Evolutionary conservation across 2,329 filamentous ascomycete genomes (phyloP), one percentile per base, ranked within the genome.

Genomic region (Colletotrichum agaves): DNA sequence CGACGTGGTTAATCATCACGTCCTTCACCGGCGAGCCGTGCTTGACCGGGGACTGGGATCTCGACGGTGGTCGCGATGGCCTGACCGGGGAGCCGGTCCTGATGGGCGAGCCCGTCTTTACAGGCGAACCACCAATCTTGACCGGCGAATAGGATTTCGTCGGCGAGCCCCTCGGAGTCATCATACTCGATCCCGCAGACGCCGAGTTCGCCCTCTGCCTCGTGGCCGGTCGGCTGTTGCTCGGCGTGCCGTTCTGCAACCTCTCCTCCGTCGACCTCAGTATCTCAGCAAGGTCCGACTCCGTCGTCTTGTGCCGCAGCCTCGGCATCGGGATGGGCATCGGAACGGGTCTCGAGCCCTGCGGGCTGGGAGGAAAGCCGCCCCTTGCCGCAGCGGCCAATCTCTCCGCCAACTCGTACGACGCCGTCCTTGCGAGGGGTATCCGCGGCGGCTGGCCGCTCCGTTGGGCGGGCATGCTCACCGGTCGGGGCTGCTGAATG

Each of bases 261-360:
- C 85, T 78, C 75, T 83, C 78, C 27, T 87, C 86, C 1, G 86
- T 88, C 37, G 80, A 84, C 47, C 79, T 79, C 35, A 88, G 76
- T 31, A 88, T 88, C 67, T 83, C 78, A 1, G 81, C 78, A 27
- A 88, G 73, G 1, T 84, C 84, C 11, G 81, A 79, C 69, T 87
- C 85, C 0, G 84, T 80, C 41, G 75, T 78, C 56, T 73, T 72
- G 21, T 77, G 71, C 27, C 75, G 73, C 46, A 73, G 61, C 15
- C 72, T 71, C 0, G 72, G 66, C 31, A 62, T 69, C 10, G 46
- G 35, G 11, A 21, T 21, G 33, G 33, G 66, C 31, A 62, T 69
- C 15, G 46, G 35, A 12, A 15, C 37, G 31, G 19, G 66, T 19
- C 63, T 69, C 5, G 71, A 68, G 61, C 70, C 75, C 31, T 56